Base-by-base conservation (phyloP, 2,329 filamentous ascomycete genomes). In the Didymella pinodella region DNA sequence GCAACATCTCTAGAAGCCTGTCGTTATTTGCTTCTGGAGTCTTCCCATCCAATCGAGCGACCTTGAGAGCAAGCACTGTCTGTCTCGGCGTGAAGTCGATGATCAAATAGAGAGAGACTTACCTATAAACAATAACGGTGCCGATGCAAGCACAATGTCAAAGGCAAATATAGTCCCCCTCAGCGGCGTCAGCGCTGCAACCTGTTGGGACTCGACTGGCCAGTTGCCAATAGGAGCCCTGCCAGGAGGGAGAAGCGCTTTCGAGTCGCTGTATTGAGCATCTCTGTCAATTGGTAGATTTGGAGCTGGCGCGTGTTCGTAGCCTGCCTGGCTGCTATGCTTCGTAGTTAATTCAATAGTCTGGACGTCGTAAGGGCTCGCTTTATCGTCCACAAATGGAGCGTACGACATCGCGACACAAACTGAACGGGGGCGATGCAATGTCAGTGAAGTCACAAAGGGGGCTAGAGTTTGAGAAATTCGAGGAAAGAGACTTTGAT, bases 101-200 rank as follows among this genome's bases (percentile, higher is more conserved):
- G 11, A 32, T 32, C 31, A 11, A 2, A 14, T 12, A 12, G 31
- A 8, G 29, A n/a, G n/a, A n/a, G 34, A 36, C 56, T 26, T 62
- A 73, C 70, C 61, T 31, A 73, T 60, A 32, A 74, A 74, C 57
- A 73, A 61, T 1, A 73, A 54, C 18, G 72, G 71, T 26, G 56
- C 53, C 1, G 69, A 70, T 18, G 69, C 69, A 4, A 74, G 49
- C 12, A 73, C 10, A 1, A 62, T 36, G 54, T 73, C 72, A 26
- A 71, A 72, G 3, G 63, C 34, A 8, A 72, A 58, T 2, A 70
- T 57, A 5, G 62, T 57, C 0, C 41, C 54, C 58, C 66, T 62
- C 48, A 66, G 48, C 0, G 65, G 65, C 14, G 70, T 74, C 8
- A 72, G 48, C 1, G 26, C 43, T 28, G 64, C 63, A 31, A 72